Base-by-base conservation (phyloP, 1,284 basidiomycete species). In the Entoloma clypeatum region DNA sequence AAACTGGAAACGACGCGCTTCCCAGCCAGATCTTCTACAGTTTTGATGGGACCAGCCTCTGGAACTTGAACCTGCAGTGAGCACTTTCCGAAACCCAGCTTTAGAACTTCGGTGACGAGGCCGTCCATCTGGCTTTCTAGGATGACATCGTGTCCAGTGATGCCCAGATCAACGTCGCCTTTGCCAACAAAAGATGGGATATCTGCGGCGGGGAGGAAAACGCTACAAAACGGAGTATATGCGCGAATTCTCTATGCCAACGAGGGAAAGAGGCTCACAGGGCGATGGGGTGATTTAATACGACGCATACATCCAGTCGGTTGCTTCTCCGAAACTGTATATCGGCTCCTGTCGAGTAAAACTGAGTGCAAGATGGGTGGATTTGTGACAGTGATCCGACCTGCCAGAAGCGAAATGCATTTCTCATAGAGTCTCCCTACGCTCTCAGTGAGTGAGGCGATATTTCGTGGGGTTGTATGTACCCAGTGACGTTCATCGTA, bases 131-230 rank as follows among this genome's bases (percentile, higher is more conserved):
- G 72, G 18, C 92, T 77, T 67, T 99, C 95, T 43, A 93, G 80
- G 51, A 99, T 92, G 57, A 98, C 92, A 67, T 99, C 95, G 67
- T 98, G 94, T 1, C 95, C 95, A 5, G 92, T 95, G 49, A 95
- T 93, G 5, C 92, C 92, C 22, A 90, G 71, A 59, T 95, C 89
- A 55, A 99, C 89, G 58, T 96, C 92, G 41, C 95, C 95, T 63
- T 97, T 92, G 21, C 92, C 96, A 25, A 99, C 96, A 65, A 98
- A 99, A 24, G 93, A 95, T 8, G 95, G 95, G 50, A 99, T 99
- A 60, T 99, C 96, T 6, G 90, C 77, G 1, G 96, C 96, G 16
- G 96, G 95, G 13, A 99, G 84, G 67, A 99, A 99, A 22, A 99
- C 89, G 14, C 93, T 95, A 61, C 6, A n/a, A 23, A 24, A 14